Percentiles rank a stretch among this genome's conserved stretches.
phyloP scores from a whole-genome alignment of 805 yeast genomes.

The Hagleromyces aurorensis region DNA sequence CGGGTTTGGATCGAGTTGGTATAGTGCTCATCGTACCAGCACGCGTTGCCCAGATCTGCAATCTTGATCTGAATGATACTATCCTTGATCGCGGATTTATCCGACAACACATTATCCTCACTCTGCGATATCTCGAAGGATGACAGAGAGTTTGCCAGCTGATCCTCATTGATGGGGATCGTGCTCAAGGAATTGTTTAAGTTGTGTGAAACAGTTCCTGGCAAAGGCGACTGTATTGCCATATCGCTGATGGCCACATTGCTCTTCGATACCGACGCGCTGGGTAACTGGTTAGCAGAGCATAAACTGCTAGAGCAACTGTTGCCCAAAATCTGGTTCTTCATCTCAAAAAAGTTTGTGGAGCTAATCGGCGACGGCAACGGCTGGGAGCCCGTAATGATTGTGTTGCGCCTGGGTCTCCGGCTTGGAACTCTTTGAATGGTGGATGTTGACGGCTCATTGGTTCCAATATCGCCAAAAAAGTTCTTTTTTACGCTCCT shows the following conservation, averaged over 20 bases:
- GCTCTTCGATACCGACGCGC: slow-evolving; percentile 10
- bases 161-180: slow-evolving; percentile 15
- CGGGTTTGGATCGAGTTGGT: slow-evolving; percentile 88
- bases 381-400: slow-evolving; percentile 89
- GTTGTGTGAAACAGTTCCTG: slow-evolving; percentile 1
- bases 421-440: slow-evolving; percentile 22
- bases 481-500: slow-evolving; percentile 1
- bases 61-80: slow-evolving; percentile 72
- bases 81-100: slow-evolving; percentile 3
- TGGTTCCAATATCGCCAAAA: slow-evolving; percentile 1
- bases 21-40: slow-evolving; percentile 72
- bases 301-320: slow-evolving; percentile 7
- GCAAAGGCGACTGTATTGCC: too few species aligned
- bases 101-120: slow-evolving; percentile 6
- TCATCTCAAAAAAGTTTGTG: slow-evolving; percentile 30
- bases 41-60: slow-evolving; percentile 91
- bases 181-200: neutral
- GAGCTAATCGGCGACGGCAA: slow-evolving; percentile 80
- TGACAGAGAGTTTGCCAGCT: slow-evolving; percentile 33
- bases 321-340: slow-evolving; percentile 21
- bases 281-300: slow-evolving; percentile 9
- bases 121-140: slow-evolving; percentile 29
- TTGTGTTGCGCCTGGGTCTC: slow-evolving; percentile 59
- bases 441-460: slow-evolving; percentile 4
- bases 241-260: slow-evolving; percentile 9